These are phyloP conservation scores for Lithospermum erythrorhizon DNA, from an alignment of 257 asterid genomes.

Conservation along the genomic window DNA sequence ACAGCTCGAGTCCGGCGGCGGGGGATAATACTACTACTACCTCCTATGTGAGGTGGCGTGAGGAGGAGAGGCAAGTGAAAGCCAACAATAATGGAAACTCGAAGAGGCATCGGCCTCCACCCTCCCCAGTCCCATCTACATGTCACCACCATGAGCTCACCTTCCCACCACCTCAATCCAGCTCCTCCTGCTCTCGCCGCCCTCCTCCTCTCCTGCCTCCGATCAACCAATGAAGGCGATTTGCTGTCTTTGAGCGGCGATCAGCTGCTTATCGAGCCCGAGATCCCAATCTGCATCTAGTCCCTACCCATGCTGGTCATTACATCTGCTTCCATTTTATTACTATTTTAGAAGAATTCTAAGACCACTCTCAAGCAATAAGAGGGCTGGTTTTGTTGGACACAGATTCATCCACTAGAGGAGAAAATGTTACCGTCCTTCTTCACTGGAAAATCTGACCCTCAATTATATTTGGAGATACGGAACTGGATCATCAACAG, in stretches of 20 bases:
- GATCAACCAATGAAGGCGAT: conserved; percentile 24
- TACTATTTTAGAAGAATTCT: no score
- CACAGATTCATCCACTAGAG: conserved; percentile 70
- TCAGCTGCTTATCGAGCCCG: conserved; percentile 57
- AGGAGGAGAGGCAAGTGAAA: conserved; percentile 78
- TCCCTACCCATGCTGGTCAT: conserved; percentile 86
- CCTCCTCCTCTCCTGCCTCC: no score
- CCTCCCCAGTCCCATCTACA: conserved; percentile 43
- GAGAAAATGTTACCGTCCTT: conserved; percentile 69
- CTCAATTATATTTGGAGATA: conserved; percentile 69
- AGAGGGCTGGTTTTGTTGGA: conserved; percentile 99
- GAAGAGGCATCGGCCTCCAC: conserved; percentile 39
- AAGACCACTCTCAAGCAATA: no score
- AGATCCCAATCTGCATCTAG: conserved; percentile 61
- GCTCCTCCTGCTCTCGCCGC: no score
- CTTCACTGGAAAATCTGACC: conserved; percentile 72
- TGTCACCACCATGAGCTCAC: conserved; percentile 95
- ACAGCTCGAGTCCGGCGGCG: conserved; percentile 50
- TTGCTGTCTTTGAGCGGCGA: conserved; percentile 68
- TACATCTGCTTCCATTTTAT: no score
- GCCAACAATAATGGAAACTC: conserved; percentile 60
- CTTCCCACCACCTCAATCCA: conserved; percentile 46
- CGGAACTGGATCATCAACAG: conserved; percentile 81
- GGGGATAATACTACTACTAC: conserved; percentile 17
- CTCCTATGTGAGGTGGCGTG: conserved; percentile 54